Percentiles rank a stretch among this genome's conserved stretches.
phyloP scores from a whole-genome alignment of 148 eudicot species.

The Agrostemma githago region DNA sequence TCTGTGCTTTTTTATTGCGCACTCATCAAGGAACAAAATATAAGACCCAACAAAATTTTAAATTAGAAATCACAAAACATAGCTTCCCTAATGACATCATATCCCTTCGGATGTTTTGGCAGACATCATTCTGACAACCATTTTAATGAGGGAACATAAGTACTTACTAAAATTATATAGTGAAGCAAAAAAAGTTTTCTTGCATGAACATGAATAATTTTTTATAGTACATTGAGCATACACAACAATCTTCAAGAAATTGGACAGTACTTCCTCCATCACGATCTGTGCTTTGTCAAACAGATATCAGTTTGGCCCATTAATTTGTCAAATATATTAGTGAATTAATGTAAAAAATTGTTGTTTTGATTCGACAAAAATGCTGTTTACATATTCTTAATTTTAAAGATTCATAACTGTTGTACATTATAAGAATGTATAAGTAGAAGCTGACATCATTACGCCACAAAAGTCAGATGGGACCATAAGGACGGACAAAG shows the following conservation, averaged over 20 bases:
- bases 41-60: background rate
- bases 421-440: no score
- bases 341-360: background rate
- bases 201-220: background rate
- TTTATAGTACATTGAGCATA: background rate
- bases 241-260: background rate
- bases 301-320: background rate
- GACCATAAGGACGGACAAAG: background rate
- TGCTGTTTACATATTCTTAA: background rate
- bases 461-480: background rate
- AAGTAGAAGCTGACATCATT: background rate
- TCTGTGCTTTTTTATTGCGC: no score
- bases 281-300: background rate
- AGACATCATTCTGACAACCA: background rate
- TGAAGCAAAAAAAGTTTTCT: background rate
- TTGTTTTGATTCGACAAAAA: background rate
- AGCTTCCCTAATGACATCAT: background rate
- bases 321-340: background rate
- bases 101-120: background rate
- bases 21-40: no score
- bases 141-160: background rate
- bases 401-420: background rate
- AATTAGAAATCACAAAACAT: background rate
- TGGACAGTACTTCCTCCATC: background rate
- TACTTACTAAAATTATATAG: background rate